Evolutionary conservation across 164 flowering plant species (phyloP).

Genomic region (Brasenia schreberi): DNA sequence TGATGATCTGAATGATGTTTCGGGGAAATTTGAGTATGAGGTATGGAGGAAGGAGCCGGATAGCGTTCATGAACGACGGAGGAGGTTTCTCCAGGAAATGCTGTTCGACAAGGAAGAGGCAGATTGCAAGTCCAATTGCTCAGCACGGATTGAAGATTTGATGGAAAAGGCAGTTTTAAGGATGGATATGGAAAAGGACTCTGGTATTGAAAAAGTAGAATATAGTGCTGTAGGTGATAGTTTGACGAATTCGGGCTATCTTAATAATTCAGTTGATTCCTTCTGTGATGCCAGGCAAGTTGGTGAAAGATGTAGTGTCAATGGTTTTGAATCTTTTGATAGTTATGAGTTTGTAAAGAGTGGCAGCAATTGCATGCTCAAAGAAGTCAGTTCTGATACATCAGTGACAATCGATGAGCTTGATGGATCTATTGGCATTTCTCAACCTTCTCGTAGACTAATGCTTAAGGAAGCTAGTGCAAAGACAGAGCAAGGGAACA

Average conservation of each 20-base stretch:
- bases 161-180: conserved; percentile 23
- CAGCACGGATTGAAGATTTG: conserved; percentile 12
- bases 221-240: too few relatives aligned
- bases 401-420: conserved; percentile 31
- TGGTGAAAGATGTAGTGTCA: conserved; percentile 29
- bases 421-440: conserved; percentile 21
- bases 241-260: conserved; percentile 20
- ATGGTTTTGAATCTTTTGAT: conserved; percentile 18
- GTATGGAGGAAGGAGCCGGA: conserved; percentile 40
- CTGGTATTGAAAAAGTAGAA: not conserved
- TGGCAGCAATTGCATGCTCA: conserved; percentile 18
- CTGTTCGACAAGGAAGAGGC: conserved; percentile 20
- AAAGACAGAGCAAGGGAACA: not conserved
- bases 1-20: not conserved
- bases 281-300: not conserved
- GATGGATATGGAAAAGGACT: conserved; percentile 15
- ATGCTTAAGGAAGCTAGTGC: conserved; percentile 6
- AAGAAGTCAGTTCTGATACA: conserved; percentile 27
- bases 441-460: conserved; percentile 17
- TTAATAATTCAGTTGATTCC: conserved; percentile 9
- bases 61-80: conserved; percentile 50
- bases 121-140: conserved; percentile 5
- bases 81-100: conserved; percentile 39
- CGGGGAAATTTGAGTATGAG: conserved; percentile 21
- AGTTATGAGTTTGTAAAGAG: conserved; percentile 17